Evolutionary conservation across 2,329 filamentous ascomycete genomes (phyloP).

Genomic region (Orbilia brochopaga): DNA sequence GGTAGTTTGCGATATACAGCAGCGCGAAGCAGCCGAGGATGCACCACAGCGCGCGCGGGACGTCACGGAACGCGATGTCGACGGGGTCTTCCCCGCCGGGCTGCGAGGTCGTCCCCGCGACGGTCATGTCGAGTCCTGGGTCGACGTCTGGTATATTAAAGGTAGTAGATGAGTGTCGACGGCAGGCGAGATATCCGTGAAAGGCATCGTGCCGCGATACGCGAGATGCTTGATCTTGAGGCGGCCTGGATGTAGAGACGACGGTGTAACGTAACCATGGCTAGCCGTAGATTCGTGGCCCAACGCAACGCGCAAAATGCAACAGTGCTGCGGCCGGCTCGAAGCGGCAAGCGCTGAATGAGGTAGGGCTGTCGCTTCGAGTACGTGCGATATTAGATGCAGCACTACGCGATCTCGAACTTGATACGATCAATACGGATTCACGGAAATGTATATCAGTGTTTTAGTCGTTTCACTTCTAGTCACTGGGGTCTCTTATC

Average conservation of each 20-base stretch:
- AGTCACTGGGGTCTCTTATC: too few relatives aligned
- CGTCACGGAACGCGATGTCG: slow-evolving; percentile 39
- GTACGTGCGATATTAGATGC: too few relatives aligned
- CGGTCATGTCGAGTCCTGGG: slow-evolving; percentile 17
- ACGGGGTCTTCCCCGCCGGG: slow-evolving; percentile 39
- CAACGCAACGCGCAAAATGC: slow-evolving; percentile 49
- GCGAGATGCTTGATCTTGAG: too few relatives aligned
- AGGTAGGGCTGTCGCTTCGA: too few relatives aligned
- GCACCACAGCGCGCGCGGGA: slow-evolving; percentile 31
- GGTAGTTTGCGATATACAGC: slow-evolving; percentile 36
- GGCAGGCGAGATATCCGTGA: too few relatives aligned
- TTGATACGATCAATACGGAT: too few relatives aligned
- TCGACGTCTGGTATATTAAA: neutral
- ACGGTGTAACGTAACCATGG: slow-evolving; percentile 18
- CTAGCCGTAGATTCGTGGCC: neutral
- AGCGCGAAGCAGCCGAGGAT: slow-evolving; percentile 28
- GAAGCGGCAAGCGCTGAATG: neutral
- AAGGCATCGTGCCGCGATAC: neutral
- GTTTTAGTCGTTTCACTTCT: too few relatives aligned
- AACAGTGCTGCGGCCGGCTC: slow-evolving; percentile 2
- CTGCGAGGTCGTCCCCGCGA: slow-evolving; percentile 37
- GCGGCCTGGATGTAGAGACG: slow-evolving; percentile 12
- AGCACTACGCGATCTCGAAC: too few relatives aligned
- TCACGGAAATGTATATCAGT: too few relatives aligned
- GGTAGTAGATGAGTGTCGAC: too few relatives aligned